Evolutionary conservation across 768 basidiomycete genomes (phyloP).

Genomic region (Tylopilus vinaceipallidus): DNA sequence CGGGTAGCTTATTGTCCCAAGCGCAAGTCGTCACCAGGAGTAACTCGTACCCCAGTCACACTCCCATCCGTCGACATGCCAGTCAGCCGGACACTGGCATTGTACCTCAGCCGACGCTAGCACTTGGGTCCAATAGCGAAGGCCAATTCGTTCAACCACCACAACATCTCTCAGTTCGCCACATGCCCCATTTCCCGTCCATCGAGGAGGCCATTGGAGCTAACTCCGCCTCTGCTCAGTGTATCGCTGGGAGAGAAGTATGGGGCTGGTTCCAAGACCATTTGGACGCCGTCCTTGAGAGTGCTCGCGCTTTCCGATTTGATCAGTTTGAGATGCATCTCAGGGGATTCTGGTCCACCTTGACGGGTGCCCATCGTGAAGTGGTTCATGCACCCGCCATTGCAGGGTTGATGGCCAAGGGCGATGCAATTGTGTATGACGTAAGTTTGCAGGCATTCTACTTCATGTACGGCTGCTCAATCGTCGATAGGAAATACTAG

Average conservation of each 20-base stretch:
- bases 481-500: slow-evolving; percentile 72
- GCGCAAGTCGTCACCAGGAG: slow-evolving; percentile 63
- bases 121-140: slow-evolving; percentile 45
- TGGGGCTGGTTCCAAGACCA: slow-evolving; percentile 95
- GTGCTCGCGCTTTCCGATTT: slow-evolving; percentile 73
- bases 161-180: slow-evolving; percentile 64
- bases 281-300: slow-evolving; percentile 78
- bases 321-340: slow-evolving; percentile 90
- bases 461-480: slow-evolving; percentile 16
- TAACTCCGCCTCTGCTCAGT: slow-evolving; percentile 71
- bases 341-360: slow-evolving; percentile 79
- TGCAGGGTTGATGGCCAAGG: slow-evolving; percentile 84
- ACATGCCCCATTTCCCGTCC: slow-evolving; percentile 76
- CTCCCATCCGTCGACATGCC: slow-evolving; percentile 72
- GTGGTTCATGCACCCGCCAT: slow-evolving; percentile 88
- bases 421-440: slow-evolving; percentile 88
- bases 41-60: slow-evolving; percentile 60
- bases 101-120: slow-evolving; percentile 55
- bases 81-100: slow-evolving; percentile 56
- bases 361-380: slow-evolving; percentile 76
- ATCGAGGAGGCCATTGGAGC: slow-evolving; percentile 83
- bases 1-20: slow-evolving; percentile 71
- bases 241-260: slow-evolving; percentile 78
- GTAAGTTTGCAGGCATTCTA: slow-evolving; percentile 49
- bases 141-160: slow-evolving; percentile 48